Percentiles rank a stretch among this genome's conserved stretches.
Evolutionary conservation across 805 yeast species (phyloP).

Genomic region (Blastobotrys muscicola): DNA sequence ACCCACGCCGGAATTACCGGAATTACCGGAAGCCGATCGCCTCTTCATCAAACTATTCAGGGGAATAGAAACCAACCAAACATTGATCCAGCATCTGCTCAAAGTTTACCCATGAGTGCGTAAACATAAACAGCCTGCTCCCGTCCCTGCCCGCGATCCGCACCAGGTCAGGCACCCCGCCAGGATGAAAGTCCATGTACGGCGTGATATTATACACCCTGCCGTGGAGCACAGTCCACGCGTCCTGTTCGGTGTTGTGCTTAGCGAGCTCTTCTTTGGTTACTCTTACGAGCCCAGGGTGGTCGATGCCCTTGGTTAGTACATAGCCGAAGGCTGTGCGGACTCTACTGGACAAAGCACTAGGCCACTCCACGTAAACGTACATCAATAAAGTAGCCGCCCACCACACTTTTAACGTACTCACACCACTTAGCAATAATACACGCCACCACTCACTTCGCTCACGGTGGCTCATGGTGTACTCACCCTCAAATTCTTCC

Average conservation of each 20-base stretch:
- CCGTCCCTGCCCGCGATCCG: conserved; percentile 80
- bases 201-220: conserved; percentile 82
- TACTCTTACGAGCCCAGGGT: conserved; percentile 21
- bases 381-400: conserved; percentile 1
- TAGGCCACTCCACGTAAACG: too few relatives aligned
- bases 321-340: neutral
- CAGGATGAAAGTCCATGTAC: conserved; percentile 84
- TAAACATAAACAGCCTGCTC: conserved; percentile 58
- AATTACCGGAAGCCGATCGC: too few relatives aligned
- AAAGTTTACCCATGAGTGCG: conserved; percentile 70
- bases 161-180: conserved; percentile 73
- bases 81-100: conserved; percentile 76
- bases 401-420: too few relatives aligned
- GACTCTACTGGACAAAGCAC: too few relatives aligned
- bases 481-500: conserved; percentile 45
- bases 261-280: conserved; percentile 46
- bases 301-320: conserved; percentile 15
- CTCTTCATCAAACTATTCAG: neutral
- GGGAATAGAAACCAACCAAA: conserved; percentile 48
- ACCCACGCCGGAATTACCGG: too few relatives aligned
- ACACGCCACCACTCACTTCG: conserved; percentile 1
- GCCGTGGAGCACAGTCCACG: conserved; percentile 77
- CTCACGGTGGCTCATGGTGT: conserved; percentile 12
- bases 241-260: conserved; percentile 57
- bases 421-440: too few relatives aligned